Percentiles rank a stretch among this genome's conserved stretches.
Evolutionary conservation across 176 grass and related monocot species (phyloP).

Genomic region (Musa acuminata): DNA sequence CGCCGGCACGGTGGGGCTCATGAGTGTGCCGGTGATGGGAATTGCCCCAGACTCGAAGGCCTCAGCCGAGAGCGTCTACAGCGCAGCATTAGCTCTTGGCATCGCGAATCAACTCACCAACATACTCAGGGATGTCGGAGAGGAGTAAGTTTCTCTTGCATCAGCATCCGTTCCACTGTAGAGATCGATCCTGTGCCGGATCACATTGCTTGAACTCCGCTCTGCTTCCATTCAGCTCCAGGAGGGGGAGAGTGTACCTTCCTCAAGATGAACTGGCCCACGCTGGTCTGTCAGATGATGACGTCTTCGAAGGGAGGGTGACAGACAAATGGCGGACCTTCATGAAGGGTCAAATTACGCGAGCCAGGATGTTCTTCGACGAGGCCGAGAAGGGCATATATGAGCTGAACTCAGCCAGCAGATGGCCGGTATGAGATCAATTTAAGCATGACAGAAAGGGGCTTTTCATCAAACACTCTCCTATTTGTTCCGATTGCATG

Average conservation of each 20-base stretch:
- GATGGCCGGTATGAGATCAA: constrained; percentile 66
- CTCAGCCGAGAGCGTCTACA: constrained; percentile 65
- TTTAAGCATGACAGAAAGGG: no score
- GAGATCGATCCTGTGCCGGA: not conserved
- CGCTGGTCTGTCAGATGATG: constrained; percentile 64
- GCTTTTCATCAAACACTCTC: no score
- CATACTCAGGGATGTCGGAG: constrained; percentile 92
- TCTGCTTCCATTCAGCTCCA: constrained; percentile 55
- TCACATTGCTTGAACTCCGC: constrained; percentile 9
- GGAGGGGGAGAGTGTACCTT: constrained; percentile 95
- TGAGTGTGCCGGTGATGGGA: constrained; percentile 98
- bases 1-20: constrained; percentile 82
- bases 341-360: constrained; percentile 92
- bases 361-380: constrained; percentile 70
- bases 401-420: constrained; percentile 66
- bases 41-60: constrained; percentile 67
- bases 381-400: constrained; percentile 71
- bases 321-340: constrained; percentile 86
- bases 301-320: constrained; percentile 84
- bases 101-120: constrained; percentile 97
- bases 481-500: no score
- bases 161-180: no score
- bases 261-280: constrained; percentile 66
- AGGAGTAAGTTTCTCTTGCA: constrained; percentile 54
- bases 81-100: constrained; percentile 73